phyloP scores from a whole-genome alignment of 306 rosid species.

The Quillaja saponaria region DNA sequence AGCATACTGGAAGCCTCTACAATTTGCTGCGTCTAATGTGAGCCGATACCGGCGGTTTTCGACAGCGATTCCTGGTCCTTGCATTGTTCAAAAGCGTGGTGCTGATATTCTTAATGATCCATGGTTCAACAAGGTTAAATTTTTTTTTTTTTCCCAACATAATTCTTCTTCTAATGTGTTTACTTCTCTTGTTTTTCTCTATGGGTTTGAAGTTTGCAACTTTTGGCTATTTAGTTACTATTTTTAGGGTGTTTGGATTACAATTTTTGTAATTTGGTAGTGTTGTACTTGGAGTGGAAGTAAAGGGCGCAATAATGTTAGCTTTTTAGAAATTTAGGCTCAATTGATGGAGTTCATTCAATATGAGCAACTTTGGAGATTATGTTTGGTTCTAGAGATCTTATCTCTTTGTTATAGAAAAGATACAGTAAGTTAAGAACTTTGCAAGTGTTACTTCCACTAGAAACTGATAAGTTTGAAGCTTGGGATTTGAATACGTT shows the following conservation, averaged over 20 bases:
- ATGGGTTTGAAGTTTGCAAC: background rate
- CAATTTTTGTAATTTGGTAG: background rate
- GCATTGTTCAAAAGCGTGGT: conserved; percentile 96
- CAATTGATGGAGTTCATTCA: too few relatives aligned
- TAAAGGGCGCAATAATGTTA: background rate
- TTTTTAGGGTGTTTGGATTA: too few relatives aligned
- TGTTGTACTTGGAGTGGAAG: background rate
- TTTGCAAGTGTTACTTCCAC: background rate
- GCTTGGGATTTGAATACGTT: background rate
- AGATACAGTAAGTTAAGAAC: too few relatives aligned
- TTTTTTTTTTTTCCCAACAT: background rate
- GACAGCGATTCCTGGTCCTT: conserved; percentile 85
- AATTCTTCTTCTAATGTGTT: background rate
- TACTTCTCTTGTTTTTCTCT: too few relatives aligned
- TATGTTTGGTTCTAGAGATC: conserved; percentile 2
- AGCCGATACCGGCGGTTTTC: conserved; percentile 69
- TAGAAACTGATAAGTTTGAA: too few relatives aligned
- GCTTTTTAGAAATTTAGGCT: too few relatives aligned
- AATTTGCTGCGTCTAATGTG: conserved; percentile 59
- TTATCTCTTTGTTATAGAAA: background rate
- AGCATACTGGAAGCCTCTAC: conserved; percentile 76
- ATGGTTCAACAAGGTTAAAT: conserved; percentile 90
- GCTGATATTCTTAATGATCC: conserved; percentile 99
- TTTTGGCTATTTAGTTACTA: too few relatives aligned
- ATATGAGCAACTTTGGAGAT: too few relatives aligned